Evolutionary conservation across 1,284 basidiomycete genomes (phyloP), one percentile per base, ranked within the genome.

Genomic region (Rhodotorula glutinis): DNA sequence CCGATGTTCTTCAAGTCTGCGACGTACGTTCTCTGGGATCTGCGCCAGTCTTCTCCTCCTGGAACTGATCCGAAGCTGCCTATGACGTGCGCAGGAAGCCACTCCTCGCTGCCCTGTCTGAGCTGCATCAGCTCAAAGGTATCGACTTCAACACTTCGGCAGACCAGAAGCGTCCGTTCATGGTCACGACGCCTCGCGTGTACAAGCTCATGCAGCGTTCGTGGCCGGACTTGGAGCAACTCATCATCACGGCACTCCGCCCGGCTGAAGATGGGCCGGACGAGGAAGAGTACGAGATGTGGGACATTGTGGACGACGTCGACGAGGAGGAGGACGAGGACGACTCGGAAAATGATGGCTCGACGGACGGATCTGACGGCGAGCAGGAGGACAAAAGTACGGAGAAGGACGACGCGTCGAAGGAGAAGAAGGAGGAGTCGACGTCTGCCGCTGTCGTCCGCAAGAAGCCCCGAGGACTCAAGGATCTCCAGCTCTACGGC

Each of bases 61-160:
- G 23, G n/a, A 10, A 27, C 8, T 29, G 40, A 23, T 7, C 43
- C 21, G 0, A 23, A 47, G 16, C n/a, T 25, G 3, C 33, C 2
- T 19, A 30, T n/a, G 11, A n/a, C 29, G 30, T 27, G 23, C 9
- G 19, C 58, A 68, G 70, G 23, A 62, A 64, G 30, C 66, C 64
- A 4, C 52, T 71, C 23, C 60, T 71, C 51, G 41, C 30, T 3
- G 67, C 69, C 1, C 60, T 75, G 14, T 27, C 40, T n/a, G 53
- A 44, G 8, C 58, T 69, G 23, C 23, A 38, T 7, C 40, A 60
- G 19, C 66, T 75, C 65, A 63, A 61, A 40, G 10, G n/a, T 1
- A 40, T 74, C 62, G 62, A 68, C 38, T 57, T 75, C 30, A 11
- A 38, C 19, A 60, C 68, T 16, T 65, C 66, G n/a, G 46, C 60